Evolutionary conservation across 352 stramenopile genomes (phyloP), one percentile per base, ranked within the genome.

Genomic region (Phytophthora pini): DNA sequence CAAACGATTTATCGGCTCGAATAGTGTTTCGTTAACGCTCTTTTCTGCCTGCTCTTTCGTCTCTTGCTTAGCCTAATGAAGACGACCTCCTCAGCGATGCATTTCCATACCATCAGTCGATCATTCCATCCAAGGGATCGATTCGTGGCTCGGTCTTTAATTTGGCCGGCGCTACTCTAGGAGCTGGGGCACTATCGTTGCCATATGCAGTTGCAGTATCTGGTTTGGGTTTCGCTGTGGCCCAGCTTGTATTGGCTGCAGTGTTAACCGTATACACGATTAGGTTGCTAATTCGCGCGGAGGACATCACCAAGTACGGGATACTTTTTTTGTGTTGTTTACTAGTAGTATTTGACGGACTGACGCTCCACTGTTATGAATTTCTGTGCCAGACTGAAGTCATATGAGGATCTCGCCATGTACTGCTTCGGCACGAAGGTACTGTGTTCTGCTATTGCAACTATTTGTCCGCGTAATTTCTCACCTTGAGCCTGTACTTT

Each of bases 111-210:
- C 84, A 93, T 66, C 81, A 89, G 70, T 89, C 83, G 32, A 76
- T 93, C 47, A 88, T 93, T 58, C 87, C 87, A 39, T 88, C 87
- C 5, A 92, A 90, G 57, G 84, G 87, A 6, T 95, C 87, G 8
- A 89, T 95, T 69, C 84, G 84, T 15, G 87, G 87, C 51, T 95
- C 87, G 3, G 81, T 95, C 15, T 95, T 95, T 46, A 95, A 95
- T 69, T 69, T 95, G 13, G 82, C 82, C n/a, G 84, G 87, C 24
- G 87, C 87, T 38, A 95, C 87, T 31, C 78, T 95, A 10, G 87
- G 87, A 10, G 87, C 87, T 12, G 87, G 87, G 17, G 87, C 87
- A 36, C 71, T 95, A 7, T 93, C 84, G 22, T 68, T 95, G 47
- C 87, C 87, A 15, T 93, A 95, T 56, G 87, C 87, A 15, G 84